These are phyloP conservation scores for Acer negundo DNA, from an alignment of 345 rosid genomes.

Conservation along the genomic window DNA sequence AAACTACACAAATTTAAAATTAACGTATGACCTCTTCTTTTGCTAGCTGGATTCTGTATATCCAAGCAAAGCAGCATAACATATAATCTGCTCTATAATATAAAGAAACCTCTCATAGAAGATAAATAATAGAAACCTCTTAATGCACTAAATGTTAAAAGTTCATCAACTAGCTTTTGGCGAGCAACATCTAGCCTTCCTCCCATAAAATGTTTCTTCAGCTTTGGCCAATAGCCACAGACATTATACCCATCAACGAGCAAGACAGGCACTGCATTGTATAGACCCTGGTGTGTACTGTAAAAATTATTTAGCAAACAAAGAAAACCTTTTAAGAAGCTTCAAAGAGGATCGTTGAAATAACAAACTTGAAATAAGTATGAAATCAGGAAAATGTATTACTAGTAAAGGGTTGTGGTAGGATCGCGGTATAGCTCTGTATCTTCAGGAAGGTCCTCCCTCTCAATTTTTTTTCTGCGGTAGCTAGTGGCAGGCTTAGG, in stretches of 20 bases:
- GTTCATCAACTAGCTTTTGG: constrained; percentile 79
- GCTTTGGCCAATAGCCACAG: constrained; percentile 89
- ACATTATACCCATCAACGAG: constrained; percentile 98
- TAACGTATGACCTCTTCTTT: neutral
- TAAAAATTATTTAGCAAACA: constrained; percentile 38
- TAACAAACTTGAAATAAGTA: constrained; percentile 12
- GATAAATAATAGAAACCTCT: constrained; percentile 50
- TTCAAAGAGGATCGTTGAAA: constrained; percentile 8
- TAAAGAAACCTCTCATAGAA: neutral
- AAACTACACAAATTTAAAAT: neutral
- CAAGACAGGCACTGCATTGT: constrained; percentile 77
- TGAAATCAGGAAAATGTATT: constrained; percentile 37
- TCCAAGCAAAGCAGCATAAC: neutral
- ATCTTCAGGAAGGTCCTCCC: constrained; percentile 73
- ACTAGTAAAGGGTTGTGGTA: constrained; percentile 75
- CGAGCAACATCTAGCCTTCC: constrained; percentile 91
- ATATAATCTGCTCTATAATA: neutral
- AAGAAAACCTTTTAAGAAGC: constrained; percentile 18
- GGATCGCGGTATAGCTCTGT: constrained; percentile 70
- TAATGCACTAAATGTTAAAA: constrained; percentile 63
- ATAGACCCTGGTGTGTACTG: constrained; percentile 79
- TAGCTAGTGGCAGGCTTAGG: constrained; percentile 90
- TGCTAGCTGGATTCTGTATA: neutral
- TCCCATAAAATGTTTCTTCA: constrained; percentile 82
- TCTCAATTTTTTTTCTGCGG: constrained; percentile 71